A percentile compares a stretch with the other conserved stretches of the same genome.
Evolutionary conservation across 257 asterid species (phyloP).

Genomic region (Cynanchum wilfordii): DNA sequence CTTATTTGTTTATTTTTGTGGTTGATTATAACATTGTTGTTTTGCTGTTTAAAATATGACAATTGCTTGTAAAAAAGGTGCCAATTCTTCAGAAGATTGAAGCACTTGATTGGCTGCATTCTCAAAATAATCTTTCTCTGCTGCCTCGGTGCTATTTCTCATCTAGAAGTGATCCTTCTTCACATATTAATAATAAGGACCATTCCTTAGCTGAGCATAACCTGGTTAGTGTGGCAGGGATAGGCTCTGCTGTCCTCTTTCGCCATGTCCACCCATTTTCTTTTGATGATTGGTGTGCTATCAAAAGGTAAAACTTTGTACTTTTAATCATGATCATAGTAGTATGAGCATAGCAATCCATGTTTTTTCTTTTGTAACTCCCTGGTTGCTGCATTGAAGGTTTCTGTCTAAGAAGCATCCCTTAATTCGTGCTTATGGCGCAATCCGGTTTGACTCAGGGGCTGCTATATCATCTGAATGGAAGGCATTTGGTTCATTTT

Average conservation of each 20-base stretch:
- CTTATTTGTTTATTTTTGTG: not conserved
- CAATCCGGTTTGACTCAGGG: constrained; percentile 77
- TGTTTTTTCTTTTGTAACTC: not conserved
- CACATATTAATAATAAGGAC: constrained; percentile 3
- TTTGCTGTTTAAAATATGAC: not conserved
- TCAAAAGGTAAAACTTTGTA: constrained; percentile 49
- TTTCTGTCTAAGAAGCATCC: constrained; percentile 81
- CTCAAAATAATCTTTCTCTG: constrained; percentile 45
- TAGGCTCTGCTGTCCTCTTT: constrained; percentile 91
- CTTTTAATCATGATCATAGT: too few relatives aligned
- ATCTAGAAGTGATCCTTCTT: constrained; percentile 40
- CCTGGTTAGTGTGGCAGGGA: constrained; percentile 76
- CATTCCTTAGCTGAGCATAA: constrained; percentile 22
- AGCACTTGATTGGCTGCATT: constrained; percentile 83
- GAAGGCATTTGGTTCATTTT: constrained; percentile 85
- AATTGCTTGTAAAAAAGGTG: constrained; percentile 38
- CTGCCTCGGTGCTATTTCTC: constrained; percentile 92
- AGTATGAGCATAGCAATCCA: not conserved
- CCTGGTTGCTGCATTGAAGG: constrained; percentile 32
- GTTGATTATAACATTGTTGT: not conserved
- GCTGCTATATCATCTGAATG: constrained; percentile 64
- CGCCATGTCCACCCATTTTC: constrained; percentile 66
- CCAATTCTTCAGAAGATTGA: constrained; percentile 62
- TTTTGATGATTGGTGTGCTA: constrained; percentile 68
- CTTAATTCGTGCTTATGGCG: constrained; percentile 90